These are phyloP conservation scores for Termitomyces sp. DNA, from an alignment of 768 basidiomycete species.

Conservation along the genomic window DNA sequence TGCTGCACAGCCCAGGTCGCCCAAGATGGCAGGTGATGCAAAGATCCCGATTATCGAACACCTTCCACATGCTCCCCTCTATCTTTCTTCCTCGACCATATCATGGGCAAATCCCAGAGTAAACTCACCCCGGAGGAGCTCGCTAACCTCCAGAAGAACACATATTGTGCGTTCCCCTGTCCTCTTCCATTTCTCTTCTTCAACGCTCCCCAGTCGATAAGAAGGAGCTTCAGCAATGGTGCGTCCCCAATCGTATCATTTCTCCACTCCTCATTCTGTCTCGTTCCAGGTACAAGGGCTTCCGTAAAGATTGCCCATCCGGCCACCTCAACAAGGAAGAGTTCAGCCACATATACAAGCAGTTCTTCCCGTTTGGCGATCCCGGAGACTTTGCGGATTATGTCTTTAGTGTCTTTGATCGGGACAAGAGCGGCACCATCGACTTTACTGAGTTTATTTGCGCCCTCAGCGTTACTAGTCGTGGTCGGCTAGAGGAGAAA, in stretches of 20 bases:
- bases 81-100: constrained; percentile 23
- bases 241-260: constrained; percentile 2
- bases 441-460: constrained; percentile 99
- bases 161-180: constrained; percentile 68
- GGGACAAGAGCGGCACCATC: constrained; percentile 93
- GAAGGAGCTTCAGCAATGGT: constrained; percentile 97
- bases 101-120: constrained; percentile 96
- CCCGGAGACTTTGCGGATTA: constrained; percentile 96
- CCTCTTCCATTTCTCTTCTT: constrained; percentile 9
- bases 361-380: constrained; percentile 99
- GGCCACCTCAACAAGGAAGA: constrained; percentile 95
- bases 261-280: constrained; percentile 8
- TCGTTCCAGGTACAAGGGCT: constrained; percentile 89
- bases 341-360: constrained; percentile 97
- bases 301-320: constrained; percentile 97
- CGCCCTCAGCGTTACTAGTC: constrained; percentile 90
- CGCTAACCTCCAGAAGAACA: constrained; percentile 93
- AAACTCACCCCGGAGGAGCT: constrained; percentile 95
- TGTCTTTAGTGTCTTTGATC: constrained; percentile 97
- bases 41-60: constrained; percentile 12
- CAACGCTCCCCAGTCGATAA: constrained; percentile 70
- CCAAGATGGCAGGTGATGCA: constrained; percentile 20
- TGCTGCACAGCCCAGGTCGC: constrained; percentile 18
- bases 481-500: constrained; percentile 95
- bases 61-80: constrained; percentile 5